These are phyloP conservation scores for Bonia amplexicaulis DNA, from an alignment of 176 grass and related monocot species.

Conservation along the genomic window DNA sequence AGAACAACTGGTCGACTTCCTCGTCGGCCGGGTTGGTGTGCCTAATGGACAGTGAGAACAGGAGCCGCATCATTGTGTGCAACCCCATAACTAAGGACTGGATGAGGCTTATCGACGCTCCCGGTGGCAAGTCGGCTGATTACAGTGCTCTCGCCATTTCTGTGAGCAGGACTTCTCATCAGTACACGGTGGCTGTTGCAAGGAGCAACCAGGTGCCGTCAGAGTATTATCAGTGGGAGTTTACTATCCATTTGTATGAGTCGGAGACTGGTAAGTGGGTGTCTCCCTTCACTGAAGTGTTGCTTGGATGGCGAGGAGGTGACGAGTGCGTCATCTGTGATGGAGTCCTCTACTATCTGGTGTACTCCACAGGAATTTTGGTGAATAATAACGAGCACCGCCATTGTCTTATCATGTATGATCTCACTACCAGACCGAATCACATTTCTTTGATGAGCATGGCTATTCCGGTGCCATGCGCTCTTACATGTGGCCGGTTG, in stretches of 20 bases:
- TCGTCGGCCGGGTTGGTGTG: conserved; percentile 71
- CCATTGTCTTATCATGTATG: conserved; percentile 74
- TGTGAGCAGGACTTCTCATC: conserved; percentile 41
- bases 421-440: conserved; percentile 43
- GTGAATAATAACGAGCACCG: conserved; percentile 45
- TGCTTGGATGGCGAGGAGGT: conserved; percentile 66
- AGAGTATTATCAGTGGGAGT: conserved; percentile 70
- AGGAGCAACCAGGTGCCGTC: conserved; percentile 59
- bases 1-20: conserved; percentile 78
- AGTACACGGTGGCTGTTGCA: conserved; percentile 62
- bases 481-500: conserved; percentile 70
- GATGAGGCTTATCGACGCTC: conserved; percentile 49
- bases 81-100: conserved; percentile 77
- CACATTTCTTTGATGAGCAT: conserved; percentile 52
- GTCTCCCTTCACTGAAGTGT: conserved; percentile 47
- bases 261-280: conserved; percentile 43
- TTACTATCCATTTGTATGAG: conserved; percentile 69
- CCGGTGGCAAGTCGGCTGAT: conserved; percentile 54
- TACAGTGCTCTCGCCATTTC: conserved; percentile 73
- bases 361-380: conserved; percentile 61
- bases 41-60: conserved; percentile 73
- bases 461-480: conserved; percentile 62
- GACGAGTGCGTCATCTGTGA: conserved; percentile 82
- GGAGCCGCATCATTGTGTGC: conserved; percentile 64
- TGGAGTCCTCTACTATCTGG: conserved; percentile 75